These are phyloP conservation scores for Daldinia eschscholtzii DNA, from an alignment of 2,329 filamentous ascomycete species.

Conservation along the genomic window DNA sequence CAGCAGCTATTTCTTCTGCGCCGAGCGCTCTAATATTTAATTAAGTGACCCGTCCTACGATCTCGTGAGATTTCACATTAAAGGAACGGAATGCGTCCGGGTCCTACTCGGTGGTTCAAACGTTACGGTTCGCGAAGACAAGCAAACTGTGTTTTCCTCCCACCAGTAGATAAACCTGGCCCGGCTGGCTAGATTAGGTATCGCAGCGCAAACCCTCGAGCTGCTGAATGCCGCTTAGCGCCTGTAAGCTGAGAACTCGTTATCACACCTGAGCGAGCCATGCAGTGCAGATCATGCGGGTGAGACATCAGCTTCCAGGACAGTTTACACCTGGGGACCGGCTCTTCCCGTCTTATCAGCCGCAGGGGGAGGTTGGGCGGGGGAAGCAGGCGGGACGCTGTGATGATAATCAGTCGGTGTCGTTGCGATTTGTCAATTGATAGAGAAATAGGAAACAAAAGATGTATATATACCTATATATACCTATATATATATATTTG, in stretches of 20 bases:
- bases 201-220: conserved; percentile 7
- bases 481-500: too few species aligned
- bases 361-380: background rate
- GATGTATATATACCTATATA: background rate
- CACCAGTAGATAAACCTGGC: background rate
- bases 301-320: conserved; percentile 20
- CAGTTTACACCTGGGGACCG: too few species aligned
- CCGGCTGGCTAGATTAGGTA: background rate
- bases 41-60: background rate
- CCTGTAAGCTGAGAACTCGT: conserved; percentile 16
- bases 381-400: background rate
- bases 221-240: conserved; percentile 31
- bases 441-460: background rate
- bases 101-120: too few species aligned
- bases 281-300: conserved; percentile 22
- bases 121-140: background rate
- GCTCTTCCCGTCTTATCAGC: conserved; percentile 27
- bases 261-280: conserved; percentile 1
- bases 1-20: background rate
- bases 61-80: background rate
- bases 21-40: background rate
- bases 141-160: background rate
- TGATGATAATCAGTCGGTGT: conserved; percentile 3
- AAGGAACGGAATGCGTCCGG: too few species aligned
- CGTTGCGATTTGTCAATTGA: conserved; percentile 9